Evolutionary conservation across 2,329 filamentous ascomycete genomes (phyloP).

Genomic region (Trichothecium roseum): DNA sequence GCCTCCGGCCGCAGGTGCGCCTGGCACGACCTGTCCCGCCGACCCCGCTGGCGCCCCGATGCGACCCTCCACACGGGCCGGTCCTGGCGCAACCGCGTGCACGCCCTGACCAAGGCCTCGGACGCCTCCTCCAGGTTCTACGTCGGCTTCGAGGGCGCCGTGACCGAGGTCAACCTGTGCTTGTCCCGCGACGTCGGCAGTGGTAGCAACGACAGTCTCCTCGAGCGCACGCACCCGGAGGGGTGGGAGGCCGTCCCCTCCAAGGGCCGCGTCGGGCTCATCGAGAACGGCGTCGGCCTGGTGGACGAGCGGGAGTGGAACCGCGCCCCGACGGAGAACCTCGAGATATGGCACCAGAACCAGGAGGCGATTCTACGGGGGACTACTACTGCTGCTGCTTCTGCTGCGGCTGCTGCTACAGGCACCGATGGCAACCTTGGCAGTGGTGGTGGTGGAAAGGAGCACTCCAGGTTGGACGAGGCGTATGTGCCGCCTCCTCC

Average conservation of each 20-base stretch:
- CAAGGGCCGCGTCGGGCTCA: conserved; percentile 12
- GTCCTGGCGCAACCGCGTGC: conserved; percentile 22
- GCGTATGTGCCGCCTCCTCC: too few relatives aligned
- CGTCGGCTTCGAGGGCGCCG: conserved; percentile 34
- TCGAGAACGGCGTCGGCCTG: conserved; percentile 19
- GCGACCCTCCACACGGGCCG: conserved; percentile 33
- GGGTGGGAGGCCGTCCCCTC: conserved; percentile 12
- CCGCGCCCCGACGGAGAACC: conserved; percentile 1
- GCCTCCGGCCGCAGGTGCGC: conserved; percentile 22
- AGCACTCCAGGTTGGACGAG: too few relatives aligned
- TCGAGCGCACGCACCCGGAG: conserved; percentile 10
- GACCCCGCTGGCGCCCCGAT: conserved; percentile 37
- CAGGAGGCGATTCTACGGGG: too few relatives aligned
- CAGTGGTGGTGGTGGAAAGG: too few relatives aligned
- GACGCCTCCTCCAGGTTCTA: conserved; percentile 38
- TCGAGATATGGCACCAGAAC: conserved; percentile 1
- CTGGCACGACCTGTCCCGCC: conserved; percentile 35
- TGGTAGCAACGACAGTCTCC: conserved; percentile 1
- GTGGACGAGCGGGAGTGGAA: conserved; percentile 2
- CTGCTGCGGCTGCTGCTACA: too few relatives aligned
- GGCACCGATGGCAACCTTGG: too few relatives aligned
- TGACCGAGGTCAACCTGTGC: conserved; percentile 30
- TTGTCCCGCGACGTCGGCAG: conserved; percentile 13
- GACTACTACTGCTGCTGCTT: too few relatives aligned
- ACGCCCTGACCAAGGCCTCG: conserved; percentile 35